Percentiles rank a stretch among this genome's conserved stretches.
phyloP scores from a whole-genome alignment of 768 basidiomycete species.

The Tulasnella sp. region DNA sequence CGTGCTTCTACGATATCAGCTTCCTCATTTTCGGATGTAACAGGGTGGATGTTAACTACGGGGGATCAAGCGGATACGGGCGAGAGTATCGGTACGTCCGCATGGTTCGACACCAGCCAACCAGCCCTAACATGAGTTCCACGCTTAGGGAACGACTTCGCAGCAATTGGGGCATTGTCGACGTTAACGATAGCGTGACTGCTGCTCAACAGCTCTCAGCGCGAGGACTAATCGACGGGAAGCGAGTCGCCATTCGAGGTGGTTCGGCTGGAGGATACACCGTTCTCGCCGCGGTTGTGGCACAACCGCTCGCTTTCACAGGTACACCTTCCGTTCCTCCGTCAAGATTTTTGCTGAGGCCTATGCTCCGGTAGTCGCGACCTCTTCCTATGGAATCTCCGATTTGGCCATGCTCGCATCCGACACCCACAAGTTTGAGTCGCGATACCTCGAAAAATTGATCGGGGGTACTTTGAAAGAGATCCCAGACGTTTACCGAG shows the following conservation, averaged over 20 bases:
- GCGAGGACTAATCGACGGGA: slow-evolving; percentile 55
- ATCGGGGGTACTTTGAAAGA: slow-evolving; percentile 50
- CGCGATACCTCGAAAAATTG: slow-evolving; percentile 54
- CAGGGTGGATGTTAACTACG: slow-evolving; percentile 72
- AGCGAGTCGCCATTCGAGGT: slow-evolving; percentile 66
- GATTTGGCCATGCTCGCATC: slow-evolving; percentile 56
- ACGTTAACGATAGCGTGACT: slow-evolving; percentile 62
- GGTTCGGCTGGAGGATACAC: slow-evolving; percentile 70
- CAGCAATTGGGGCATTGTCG: slow-evolving; percentile 68
- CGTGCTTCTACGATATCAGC: too few species aligned
- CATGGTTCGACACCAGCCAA: not conserved
- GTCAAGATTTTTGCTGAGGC: not conserved
- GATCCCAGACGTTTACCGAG: too few species aligned
- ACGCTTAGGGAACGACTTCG: slow-evolving; percentile 47
- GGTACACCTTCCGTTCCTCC: not conserved
- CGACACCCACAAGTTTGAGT: slow-evolving; percentile 71
- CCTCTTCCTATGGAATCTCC: slow-evolving; percentile 67
- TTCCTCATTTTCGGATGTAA: too few species aligned
- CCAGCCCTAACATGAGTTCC: not conserved
- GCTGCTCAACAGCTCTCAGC: slow-evolving; percentile 50
- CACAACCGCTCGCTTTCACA: slow-evolving; percentile 48
- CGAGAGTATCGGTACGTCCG: slow-evolving; percentile 53
- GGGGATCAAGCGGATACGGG: slow-evolving; percentile 72
- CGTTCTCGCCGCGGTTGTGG: slow-evolving; percentile 47
- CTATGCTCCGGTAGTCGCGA: slow-evolving; percentile 42